Base-by-base conservation (phyloP, 352 stramenopile species). In the Phytophthora kernoviae region DNA sequence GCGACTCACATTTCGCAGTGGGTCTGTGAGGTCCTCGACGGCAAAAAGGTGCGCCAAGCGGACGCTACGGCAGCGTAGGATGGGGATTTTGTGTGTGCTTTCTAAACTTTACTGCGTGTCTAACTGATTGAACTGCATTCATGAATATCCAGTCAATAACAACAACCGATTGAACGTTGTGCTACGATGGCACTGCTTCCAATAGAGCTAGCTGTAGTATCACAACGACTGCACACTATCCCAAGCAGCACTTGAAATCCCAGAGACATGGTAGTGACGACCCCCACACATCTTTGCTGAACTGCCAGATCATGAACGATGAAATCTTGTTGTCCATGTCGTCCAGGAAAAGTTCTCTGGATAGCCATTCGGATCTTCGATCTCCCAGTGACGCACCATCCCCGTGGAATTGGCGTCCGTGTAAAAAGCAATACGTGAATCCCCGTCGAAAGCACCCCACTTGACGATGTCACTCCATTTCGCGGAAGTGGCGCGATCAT, bases 1-100 rank as follows among this genome's bases (percentile, higher is more conserved):
- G 78, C 77, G 9, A 70, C 59, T 14, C 78, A 85, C 46, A 88
- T 88, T 18, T 77, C 70, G 6, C 66, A 77, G 39, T 90, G 79
- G 76, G 51, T 92, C 20, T 54, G 61, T n/a, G 73, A 77, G 5
- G 61, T 70, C 21, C 43, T 77, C 7, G 72, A 76, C 10, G 17
- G 8, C 14, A 73, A 69, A 27, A 30, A 69, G 64, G 51, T 58
- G 50, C 15, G 62, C 45, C 32, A 62, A 15, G 17, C 49, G 8
- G 55, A 70, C 26, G 55, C 62, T 44, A 58, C 32, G 4, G 55
- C 43, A 18, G 62, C 62, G 15, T 68, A 65, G 17, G 33, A 8
- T 24, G 50, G 26, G 8, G 12, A 67, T 5, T 6, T 49, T 42
- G 27, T 46, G 27, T 30, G 39, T 26, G n/a, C n/a, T n/a, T n/a